Percentiles rank a stretch among this genome's conserved stretches.
phyloP scores from a whole-genome alignment of 2,329 filamentous ascomycete species.

The Pseudovirgaria hyperparasitica region DNA sequence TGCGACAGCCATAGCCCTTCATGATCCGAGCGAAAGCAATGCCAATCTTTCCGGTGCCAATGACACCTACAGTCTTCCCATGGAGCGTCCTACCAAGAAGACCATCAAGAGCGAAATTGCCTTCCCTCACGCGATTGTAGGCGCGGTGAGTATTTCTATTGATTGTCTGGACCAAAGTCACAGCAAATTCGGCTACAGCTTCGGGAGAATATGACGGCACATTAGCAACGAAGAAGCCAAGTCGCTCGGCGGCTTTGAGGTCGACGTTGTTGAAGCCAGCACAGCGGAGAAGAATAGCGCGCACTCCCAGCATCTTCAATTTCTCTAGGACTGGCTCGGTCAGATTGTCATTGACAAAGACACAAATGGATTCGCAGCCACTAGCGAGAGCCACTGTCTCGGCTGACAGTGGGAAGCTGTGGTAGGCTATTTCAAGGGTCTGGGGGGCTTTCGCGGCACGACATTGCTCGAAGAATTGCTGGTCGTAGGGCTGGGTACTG shows the following conservation, averaged over 20 bases:
- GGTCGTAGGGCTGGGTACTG: conserved; percentile 52
- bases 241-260: conserved; percentile 39
- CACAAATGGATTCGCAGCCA: conserved; percentile 46
- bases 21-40: conserved; percentile 49
- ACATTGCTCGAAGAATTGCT: conserved; percentile 35
- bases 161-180: conserved; percentile 54
- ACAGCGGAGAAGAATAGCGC: conserved; percentile 51
- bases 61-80: conserved; percentile 53
- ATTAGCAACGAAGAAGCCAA: conserved; percentile 50
- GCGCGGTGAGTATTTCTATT: conserved; percentile 56
- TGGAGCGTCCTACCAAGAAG: conserved; percentile 48
- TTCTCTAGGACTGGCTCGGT: conserved; percentile 37
- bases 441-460: conserved; percentile 19
- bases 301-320: conserved; percentile 38
- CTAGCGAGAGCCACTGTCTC: conserved; percentile 44
- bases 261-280: conserved; percentile 59
- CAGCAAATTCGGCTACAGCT: conserved; percentile 56
- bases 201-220: conserved; percentile 58
- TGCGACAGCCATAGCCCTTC: conserved; percentile 49
- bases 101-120: conserved; percentile 54
- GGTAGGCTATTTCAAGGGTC: conserved; percentile 39
- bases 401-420: too few relatives aligned
- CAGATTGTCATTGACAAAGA: conserved; percentile 55
- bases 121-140: conserved; percentile 55
- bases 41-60: conserved; percentile 55